phyloP scores from a whole-genome alignment of 352 stramenopile species.

The Thalassiosira exigua region DNA sequence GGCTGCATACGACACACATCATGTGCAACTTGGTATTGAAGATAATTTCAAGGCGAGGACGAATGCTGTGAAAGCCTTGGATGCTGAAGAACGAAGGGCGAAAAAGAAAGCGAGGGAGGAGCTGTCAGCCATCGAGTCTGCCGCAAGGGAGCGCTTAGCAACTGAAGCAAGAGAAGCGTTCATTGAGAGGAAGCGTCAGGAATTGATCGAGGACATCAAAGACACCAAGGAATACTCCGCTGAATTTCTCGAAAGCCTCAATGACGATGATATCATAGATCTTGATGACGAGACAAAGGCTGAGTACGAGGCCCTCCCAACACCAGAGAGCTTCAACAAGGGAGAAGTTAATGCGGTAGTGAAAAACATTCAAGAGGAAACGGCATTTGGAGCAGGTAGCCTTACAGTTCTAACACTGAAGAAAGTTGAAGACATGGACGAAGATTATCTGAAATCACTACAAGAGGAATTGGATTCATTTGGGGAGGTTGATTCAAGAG shows the following conservation, averaged over 20 bases:
- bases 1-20: no score
- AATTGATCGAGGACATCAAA: slow-evolving; percentile 77
- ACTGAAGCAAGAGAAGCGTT: slow-evolving; percentile 72
- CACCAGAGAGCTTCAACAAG: slow-evolving; percentile 79
- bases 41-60: no score
- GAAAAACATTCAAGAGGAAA: slow-evolving; percentile 74
- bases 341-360: slow-evolving; percentile 77
- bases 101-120: slow-evolving; percentile 81
- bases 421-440: no score
- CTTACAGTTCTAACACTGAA: no score
- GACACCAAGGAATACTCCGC: slow-evolving; percentile 71
- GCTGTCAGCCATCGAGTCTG: slow-evolving; percentile 61
- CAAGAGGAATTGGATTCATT: no score
- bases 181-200: slow-evolving; percentile 78
- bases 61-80: slow-evolving; percentile 77
- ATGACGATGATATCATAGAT: slow-evolving; percentile 83
- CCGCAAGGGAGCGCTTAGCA: slow-evolving; percentile 74
- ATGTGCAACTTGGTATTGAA: no score
- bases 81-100: slow-evolving; percentile 72
- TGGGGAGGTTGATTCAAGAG: no score
- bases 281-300: slow-evolving; percentile 84
- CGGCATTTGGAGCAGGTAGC: no score
- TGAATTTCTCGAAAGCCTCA: slow-evolving; percentile 78
- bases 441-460: no score
- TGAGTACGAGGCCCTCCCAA: slow-evolving; percentile 78